Evolutionary conservation across 1,284 basidiomycete species (phyloP).

Genomic region (Leucoagaricus sp.): DNA sequence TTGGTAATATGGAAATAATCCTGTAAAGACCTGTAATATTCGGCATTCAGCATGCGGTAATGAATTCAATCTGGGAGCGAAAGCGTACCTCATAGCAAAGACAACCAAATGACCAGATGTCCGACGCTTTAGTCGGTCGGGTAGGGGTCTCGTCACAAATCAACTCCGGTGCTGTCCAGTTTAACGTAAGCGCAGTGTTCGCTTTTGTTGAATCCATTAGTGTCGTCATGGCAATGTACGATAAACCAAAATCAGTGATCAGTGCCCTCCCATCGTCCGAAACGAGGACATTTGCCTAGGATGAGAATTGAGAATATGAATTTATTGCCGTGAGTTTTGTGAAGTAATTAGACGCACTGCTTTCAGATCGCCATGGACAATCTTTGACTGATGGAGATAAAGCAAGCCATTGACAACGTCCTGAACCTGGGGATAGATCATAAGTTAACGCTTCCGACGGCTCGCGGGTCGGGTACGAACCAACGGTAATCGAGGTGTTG

Average conservation of each 20-base stretch:
- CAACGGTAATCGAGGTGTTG: not conserved
- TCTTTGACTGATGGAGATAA: not conserved
- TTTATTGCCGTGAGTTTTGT: too few relatives aligned
- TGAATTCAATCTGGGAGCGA: too few relatives aligned
- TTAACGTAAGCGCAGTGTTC: too few relatives aligned
- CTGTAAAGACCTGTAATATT: too few relatives aligned
- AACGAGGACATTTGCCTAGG: not conserved
- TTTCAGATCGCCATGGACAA: not conserved
- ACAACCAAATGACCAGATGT: not conserved
- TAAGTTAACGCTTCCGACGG: not conserved
- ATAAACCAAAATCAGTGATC: not conserved
- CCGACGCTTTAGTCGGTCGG: not conserved
- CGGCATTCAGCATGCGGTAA: too few relatives aligned
- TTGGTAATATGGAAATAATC: too few relatives aligned
- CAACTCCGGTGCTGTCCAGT: not conserved
- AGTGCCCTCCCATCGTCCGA: not conserved
- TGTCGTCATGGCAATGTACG: not conserved
- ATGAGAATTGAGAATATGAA: not conserved
- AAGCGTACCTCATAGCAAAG: not conserved
- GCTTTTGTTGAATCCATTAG: too few relatives aligned
- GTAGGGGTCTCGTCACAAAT: not conserved
- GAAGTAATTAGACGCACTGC: not conserved
- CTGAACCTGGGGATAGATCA: not conserved
- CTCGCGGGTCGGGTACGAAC: not conserved
- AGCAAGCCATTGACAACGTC: not conserved